Conservation (phyloP, 768 basidiomycete genomes). For the Trametes sanguinea region DNA sequence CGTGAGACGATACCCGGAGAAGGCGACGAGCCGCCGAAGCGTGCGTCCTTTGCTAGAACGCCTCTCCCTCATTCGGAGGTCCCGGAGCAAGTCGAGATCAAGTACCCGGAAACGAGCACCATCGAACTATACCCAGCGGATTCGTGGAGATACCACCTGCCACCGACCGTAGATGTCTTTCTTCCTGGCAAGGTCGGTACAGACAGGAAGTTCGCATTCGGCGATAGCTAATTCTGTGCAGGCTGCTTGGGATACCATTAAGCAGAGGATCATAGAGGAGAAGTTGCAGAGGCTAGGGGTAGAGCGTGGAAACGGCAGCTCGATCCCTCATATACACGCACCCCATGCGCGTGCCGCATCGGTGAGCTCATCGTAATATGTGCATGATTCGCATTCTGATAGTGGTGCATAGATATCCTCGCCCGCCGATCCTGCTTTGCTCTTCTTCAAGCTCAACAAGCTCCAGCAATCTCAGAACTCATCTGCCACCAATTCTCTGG, state of each 20-base stretch:
- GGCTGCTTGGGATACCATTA: constrained; percentile 75
- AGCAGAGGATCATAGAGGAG: constrained; percentile 73
- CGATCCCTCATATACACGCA: constrained; percentile 62
- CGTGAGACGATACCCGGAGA: constrained; percentile 54
- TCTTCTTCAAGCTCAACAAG: constrained; percentile 83
- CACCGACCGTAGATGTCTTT: constrained; percentile 75
- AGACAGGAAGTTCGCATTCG: neutral
- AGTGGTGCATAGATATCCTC: constrained; percentile 68
- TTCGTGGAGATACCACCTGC: constrained; percentile 55
- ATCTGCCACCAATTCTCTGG: constrained; percentile 53
- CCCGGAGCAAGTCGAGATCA: constrained; percentile 31
- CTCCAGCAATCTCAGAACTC: constrained; percentile 70
- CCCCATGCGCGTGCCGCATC: constrained; percentile 85
- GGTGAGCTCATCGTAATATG: constrained; percentile 47
- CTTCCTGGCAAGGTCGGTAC: constrained; percentile 72
- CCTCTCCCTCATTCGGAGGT: constrained; percentile 47
- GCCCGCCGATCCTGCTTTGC: constrained; percentile 82
- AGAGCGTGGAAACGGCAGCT: constrained; percentile 57
- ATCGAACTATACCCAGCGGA: constrained; percentile 68
- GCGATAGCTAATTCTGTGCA: constrained; percentile 32
- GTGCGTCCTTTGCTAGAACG: constrained; percentile 62
- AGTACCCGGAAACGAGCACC: constrained; percentile 42
- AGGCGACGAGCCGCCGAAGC: constrained; percentile 40
- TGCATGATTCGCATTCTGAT: constrained; percentile 17
- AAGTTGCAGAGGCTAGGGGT: constrained; percentile 81